Conservation (phyloP, 2,329 filamentous ascomycete species). For the Colletotrichum lini region DNA sequence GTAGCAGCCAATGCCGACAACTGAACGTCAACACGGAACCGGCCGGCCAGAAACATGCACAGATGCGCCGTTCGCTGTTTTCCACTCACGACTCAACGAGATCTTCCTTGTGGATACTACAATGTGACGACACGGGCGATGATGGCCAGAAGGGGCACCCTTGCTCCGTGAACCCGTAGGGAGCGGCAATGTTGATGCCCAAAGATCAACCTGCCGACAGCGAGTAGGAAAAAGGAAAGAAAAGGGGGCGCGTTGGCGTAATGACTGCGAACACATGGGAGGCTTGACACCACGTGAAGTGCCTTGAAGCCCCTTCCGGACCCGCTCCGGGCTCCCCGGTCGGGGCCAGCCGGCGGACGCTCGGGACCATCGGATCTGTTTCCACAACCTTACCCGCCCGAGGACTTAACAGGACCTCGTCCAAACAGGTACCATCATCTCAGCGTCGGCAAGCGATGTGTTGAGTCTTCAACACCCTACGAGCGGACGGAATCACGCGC, state of each 20-base stretch:
- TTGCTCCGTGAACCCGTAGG: slow-evolving; percentile 3
- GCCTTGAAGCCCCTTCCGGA: not conserved
- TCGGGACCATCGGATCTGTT: slow-evolving; percentile 19
- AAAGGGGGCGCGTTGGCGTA: not conserved
- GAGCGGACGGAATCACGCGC: not conserved
- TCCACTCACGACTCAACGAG: slow-evolving; percentile 12
- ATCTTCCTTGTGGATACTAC: not conserved
- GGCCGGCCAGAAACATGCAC: slow-evolving; percentile 25
- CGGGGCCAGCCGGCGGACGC: slow-evolving; percentile 15
- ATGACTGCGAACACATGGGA: not conserved
- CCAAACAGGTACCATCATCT: not conserved
- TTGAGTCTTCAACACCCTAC: not conserved
- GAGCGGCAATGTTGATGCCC: not conserved
- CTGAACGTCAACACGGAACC: not conserved
- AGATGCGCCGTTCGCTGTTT: slow-evolving; percentile 28
- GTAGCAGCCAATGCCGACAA: slow-evolving; percentile 6
- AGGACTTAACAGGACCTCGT: slow-evolving; percentile 11
- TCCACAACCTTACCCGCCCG: not conserved
- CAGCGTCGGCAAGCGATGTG: not conserved
- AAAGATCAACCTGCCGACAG: not conserved
- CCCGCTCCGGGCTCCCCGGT: slow-evolving; percentile 32
- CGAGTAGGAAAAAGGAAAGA: not conserved
- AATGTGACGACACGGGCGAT: not conserved
- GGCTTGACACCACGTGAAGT: not conserved
- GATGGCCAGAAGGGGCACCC: not conserved